Conservation (phyloP, 495 filamentous ascomycete genomes). For the Podospora comata region DNA sequence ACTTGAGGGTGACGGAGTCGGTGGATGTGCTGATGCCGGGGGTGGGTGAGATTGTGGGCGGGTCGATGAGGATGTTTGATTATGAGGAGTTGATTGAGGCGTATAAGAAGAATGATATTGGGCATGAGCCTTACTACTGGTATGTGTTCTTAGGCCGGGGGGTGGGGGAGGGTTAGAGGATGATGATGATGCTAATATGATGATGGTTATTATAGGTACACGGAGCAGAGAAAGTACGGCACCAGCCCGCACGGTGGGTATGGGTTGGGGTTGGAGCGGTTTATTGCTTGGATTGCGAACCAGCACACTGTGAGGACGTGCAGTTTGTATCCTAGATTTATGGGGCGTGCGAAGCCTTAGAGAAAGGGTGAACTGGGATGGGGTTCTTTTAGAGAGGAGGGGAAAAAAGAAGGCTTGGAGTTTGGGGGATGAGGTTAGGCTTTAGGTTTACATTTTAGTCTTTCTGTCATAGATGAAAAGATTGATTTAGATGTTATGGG, state of each 20-base stretch:
- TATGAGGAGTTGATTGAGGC: slow-evolving; percentile 89
- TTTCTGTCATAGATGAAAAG: not conserved
- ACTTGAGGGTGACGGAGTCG: slow-evolving; percentile 88
- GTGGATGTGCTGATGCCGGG: slow-evolving; percentile 91
- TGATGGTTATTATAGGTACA: slow-evolving; percentile 52
- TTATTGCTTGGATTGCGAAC: slow-evolving; percentile 93
- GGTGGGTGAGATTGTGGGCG: slow-evolving; percentile 88
- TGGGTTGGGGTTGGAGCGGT: slow-evolving; percentile 90
- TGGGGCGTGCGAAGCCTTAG: slow-evolving; percentile 87
- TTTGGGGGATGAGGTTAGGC: not conserved
- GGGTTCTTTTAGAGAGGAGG: slow-evolving; percentile 6
- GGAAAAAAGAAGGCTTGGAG: not conserved
- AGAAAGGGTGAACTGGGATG: not conserved
- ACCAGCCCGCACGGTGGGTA: slow-evolving; percentile 94
- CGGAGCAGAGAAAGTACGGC: slow-evolving; percentile 97
- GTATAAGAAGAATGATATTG: slow-evolving; percentile 83
- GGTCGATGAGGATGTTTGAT: slow-evolving; percentile 92
- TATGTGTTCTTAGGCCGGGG: not conserved
- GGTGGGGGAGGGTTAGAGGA: too few species aligned
- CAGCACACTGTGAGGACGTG: slow-evolving; percentile 88
- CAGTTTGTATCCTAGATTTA: slow-evolving; percentile 90
- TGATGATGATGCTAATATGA: too few species aligned
- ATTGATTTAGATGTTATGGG: not conserved
- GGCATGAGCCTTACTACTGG: slow-evolving; percentile 91
- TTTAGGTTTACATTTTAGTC: not conserved